Conservation (phyloP, 805 yeast species). For the Wickerhamiella bombiphila region DNA sequence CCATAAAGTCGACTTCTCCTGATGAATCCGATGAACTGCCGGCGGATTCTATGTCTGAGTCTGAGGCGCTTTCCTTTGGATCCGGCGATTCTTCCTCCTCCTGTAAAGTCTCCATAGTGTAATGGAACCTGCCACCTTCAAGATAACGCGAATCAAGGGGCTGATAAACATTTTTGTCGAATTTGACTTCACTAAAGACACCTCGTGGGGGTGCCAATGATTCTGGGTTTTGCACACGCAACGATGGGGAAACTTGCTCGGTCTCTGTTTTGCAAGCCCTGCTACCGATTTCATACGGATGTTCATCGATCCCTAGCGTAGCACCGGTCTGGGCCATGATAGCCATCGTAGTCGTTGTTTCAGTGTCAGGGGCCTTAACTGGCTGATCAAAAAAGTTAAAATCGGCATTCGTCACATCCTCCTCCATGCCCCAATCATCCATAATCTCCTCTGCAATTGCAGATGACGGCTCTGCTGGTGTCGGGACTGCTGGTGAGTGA, state of each 20-base stretch:
- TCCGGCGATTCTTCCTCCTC: background rate
- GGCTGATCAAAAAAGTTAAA: conserved; percentile 26
- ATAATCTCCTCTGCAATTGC: conserved; percentile 5
- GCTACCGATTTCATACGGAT: background rate
- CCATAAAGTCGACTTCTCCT: background rate
- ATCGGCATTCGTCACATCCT: conserved; percentile 29
- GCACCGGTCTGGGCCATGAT: background rate
- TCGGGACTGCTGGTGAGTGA: conserved; percentile 1
- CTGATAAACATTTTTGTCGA: background rate
- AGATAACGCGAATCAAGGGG: background rate
- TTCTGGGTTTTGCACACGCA: background rate
- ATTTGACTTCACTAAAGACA: background rate
- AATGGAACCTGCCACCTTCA: background rate
- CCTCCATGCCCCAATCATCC: conserved; percentile 14
- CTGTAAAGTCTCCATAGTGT: background rate
- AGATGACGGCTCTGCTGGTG: conserved; percentile 3
- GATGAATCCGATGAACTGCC: background rate
- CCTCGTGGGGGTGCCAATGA: background rate
- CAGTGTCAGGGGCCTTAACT: background rate
- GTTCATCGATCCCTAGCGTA: background rate
- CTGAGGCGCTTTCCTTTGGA: background rate
- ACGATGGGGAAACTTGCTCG: background rate
- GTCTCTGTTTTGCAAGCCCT: background rate
- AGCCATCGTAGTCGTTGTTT: background rate
- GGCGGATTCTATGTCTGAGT: background rate